Conservation (phyloP, 108 stramenopile species). For the Asterionellopsis glacialis region DNA sequence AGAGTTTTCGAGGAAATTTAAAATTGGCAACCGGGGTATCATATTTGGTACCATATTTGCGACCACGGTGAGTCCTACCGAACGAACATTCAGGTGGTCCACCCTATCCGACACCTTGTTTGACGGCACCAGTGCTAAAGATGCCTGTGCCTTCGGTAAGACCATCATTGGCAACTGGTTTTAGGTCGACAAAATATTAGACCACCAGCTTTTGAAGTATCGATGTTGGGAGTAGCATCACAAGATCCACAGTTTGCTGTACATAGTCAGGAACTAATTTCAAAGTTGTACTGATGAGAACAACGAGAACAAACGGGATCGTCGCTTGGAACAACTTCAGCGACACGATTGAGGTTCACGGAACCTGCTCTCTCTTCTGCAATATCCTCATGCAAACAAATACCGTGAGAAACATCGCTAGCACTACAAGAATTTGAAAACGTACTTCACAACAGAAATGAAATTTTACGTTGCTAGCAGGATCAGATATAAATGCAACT, state of each 20-base stretch:
- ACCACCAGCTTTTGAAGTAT: not conserved
- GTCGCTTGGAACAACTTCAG: not conserved
- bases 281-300: not conserved
- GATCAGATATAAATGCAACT: too few species aligned
- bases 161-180: not conserved
- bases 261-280: too few species aligned
- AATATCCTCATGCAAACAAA: too few species aligned
- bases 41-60: constrained; percentile 13
- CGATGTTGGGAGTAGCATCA: too few species aligned
- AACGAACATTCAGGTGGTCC: constrained; percentile 14
- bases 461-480: too few species aligned
- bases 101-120: constrained; percentile 10
- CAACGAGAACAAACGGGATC: not conserved
- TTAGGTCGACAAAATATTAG: constrained; percentile 8
- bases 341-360: not conserved
- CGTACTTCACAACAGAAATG: too few species aligned
- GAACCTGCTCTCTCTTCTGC: too few species aligned
- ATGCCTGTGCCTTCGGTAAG: constrained; percentile 3
- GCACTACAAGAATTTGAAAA: too few species aligned
- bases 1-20: constrained; percentile 6
- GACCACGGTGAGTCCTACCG: constrained; percentile 18
- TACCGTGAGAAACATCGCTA: too few species aligned
- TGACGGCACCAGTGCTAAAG: constrained; percentile 6
- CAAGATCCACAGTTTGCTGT: too few species aligned
- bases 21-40: constrained; percentile 15